Evolutionary conservation across 176 grass and related monocot species (phyloP).

Genomic region (Eremochloa ophiuroides): DNA sequence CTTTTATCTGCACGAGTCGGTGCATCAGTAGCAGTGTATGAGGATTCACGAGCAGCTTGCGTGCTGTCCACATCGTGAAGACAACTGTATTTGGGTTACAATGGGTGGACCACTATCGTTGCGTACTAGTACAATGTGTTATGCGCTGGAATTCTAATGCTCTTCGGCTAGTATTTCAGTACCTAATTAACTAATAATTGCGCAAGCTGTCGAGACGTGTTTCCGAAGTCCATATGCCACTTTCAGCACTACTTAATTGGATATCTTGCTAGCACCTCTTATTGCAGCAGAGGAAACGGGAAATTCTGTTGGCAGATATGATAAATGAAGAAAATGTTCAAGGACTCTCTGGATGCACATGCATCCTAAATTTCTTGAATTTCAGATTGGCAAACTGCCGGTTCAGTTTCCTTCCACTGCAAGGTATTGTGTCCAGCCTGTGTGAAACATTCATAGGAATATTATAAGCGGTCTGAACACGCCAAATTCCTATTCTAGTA

Average conservation of each 20-base stretch:
- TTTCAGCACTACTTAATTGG: not conserved
- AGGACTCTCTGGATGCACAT: not conserved
- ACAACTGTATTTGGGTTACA: not conserved
- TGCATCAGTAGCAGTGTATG: not conserved
- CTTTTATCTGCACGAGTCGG: not conserved
- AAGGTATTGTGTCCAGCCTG: not conserved
- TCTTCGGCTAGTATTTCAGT: not conserved
- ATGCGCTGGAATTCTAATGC: constrained; percentile 1
- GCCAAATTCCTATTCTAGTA: not conserved
- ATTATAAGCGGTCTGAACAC: not conserved
- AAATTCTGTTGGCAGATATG: not conserved
- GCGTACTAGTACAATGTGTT: constrained; percentile 4
- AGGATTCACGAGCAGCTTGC: not conserved
- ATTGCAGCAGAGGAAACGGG: not conserved
- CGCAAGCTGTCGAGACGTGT: not conserved
- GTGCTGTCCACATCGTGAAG: not conserved
- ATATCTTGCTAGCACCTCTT: not conserved
- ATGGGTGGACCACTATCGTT: not conserved
- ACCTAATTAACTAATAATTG: not conserved
- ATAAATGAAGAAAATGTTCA: not conserved
- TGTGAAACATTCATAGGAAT: not conserved
- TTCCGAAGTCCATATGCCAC: not conserved
- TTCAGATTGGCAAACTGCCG: not conserved
- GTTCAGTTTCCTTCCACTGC: not conserved
- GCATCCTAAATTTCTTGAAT: not conserved